Evolutionary conservation across 2,329 filamentous ascomycete species (phyloP), one percentile per base, ranked within the genome.

Genomic region (Mycogone perniciosa): DNA sequence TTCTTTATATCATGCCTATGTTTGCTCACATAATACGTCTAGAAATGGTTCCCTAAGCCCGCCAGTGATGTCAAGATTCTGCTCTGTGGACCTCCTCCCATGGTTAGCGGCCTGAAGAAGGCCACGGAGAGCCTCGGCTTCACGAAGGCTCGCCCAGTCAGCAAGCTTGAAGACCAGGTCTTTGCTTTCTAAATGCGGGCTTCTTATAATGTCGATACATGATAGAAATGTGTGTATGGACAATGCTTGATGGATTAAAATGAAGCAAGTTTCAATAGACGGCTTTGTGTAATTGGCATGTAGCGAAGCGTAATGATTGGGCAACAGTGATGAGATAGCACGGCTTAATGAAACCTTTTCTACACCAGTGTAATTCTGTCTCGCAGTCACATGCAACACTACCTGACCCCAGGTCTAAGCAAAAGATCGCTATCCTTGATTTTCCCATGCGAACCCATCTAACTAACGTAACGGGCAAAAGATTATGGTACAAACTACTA

Each of bases 61-160:
- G 88, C 89, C 50, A 74, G 79, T 52, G 91, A 97, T 64, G 85
- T 95, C 74, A 97, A 97, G 82, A 81, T 99, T 61, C 79, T 97
- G 54, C 79, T 97, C 59, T 99, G 93, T 67, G 93, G 93, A 50
- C 93, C 93, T 52, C 93, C 93, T 51, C 93, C 93, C 46, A 99
- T 99, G 93, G 81, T 97, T 57, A 88, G 86, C 63, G 92, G 90
- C 46, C 86, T 97, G 77, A 99, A 99, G 87, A 97, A 97, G 81
- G 82, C 89, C 6, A 86, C 91, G 46, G 89, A 95, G 73, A 79
- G 82, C 56, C 79, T 97, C 20, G 93, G 93, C 52, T 99, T 86
- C 77, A 81, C 88, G 66, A 97, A 97, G 80, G 88, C 93, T 39
- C 83, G 85, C 55, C 89, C 92, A 41, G 91, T 97, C 63, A 96